Conservation (phyloP, 2,329 filamentous ascomycete species). For the Monilinia fructigena region DNA sequence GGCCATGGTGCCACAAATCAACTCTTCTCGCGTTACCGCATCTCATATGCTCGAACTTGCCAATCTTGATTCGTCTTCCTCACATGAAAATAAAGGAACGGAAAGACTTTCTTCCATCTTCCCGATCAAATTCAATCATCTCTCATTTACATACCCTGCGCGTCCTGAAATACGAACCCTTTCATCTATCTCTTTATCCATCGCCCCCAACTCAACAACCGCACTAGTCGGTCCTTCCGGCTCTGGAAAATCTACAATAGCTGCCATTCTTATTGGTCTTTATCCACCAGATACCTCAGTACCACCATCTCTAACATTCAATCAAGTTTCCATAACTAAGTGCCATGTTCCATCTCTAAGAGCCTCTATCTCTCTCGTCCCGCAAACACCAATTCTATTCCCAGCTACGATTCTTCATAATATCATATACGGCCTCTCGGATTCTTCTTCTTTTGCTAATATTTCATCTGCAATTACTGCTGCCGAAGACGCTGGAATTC, state of each 20-base stretch:
- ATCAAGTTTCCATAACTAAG: conserved; percentile 53
- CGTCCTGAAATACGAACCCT: conserved; percentile 56
- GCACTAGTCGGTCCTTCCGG: conserved; percentile 84
- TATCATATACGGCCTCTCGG: conserved; percentile 73
- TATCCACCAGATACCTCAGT: conserved; percentile 48
- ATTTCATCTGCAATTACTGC: conserved; percentile 49
- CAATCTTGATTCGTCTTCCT: conserved; percentile 49
- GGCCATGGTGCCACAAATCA: conserved; percentile 76
- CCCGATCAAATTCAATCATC: conserved; percentile 52
- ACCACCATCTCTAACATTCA: conserved; percentile 47
- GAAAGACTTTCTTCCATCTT: conserved; percentile 49
- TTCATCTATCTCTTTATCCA: conserved; percentile 60
- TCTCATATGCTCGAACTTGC: conserved; percentile 70
- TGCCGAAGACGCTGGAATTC: conserved; percentile 62
- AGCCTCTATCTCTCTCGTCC: conserved; percentile 63
- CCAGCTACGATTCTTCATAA: conserved; percentile 75
- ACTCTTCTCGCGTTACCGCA: conserved; percentile 69
- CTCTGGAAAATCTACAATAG: conserved; percentile 86
- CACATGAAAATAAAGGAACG: conserved; percentile 43
- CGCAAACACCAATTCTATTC: conserved; percentile 74
- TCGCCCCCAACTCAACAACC: conserved; percentile 63
- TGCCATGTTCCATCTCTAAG: conserved; percentile 63
- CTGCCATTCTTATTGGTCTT: conserved; percentile 70
- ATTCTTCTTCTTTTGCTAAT: conserved; percentile 51
- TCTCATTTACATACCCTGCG: conserved; percentile 72